Percentiles rank a stretch among this genome's conserved stretches.
Evolutionary conservation across 306 rosid species (phyloP).

Genomic region (Corylus heterophylla): DNA sequence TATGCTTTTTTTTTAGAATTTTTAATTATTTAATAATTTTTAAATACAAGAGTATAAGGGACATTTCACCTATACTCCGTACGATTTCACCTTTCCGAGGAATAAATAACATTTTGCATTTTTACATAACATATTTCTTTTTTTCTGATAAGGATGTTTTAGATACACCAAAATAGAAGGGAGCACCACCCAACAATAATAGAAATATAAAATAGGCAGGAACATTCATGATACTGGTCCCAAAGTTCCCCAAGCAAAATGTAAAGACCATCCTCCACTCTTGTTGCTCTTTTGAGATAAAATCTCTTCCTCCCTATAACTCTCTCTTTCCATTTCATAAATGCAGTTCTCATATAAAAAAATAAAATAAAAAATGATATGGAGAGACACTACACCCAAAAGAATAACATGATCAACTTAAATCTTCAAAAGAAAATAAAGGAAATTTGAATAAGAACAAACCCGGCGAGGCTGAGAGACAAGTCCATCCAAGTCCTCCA

Average conservation of each 20-base stretch:
- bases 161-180: too few relatives aligned
- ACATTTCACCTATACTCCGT: too few relatives aligned
- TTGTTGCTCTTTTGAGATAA: neutral
- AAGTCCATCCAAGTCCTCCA: conserved; percentile 17
- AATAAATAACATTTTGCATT: too few relatives aligned
- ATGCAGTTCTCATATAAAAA: neutral
- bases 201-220: too few relatives aligned
- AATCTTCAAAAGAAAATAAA: neutral
- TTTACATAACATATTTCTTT: too few relatives aligned
- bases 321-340: neutral
- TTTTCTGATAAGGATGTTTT: too few relatives aligned
- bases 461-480: conserved; percentile 28
- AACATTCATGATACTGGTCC: neutral
- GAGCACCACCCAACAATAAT: too few relatives aligned
- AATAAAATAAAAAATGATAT: neutral
- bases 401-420: neutral
- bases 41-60: too few relatives aligned
- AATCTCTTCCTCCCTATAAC: neutral
- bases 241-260: neutral
- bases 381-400: neutral
- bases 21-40: too few relatives aligned
- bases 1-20: too few relatives aligned
- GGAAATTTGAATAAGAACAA: neutral
- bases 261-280: neutral
- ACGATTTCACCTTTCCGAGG: too few relatives aligned